Evolutionary conservation across 78 protist genomes (phyloP), one percentile per base, ranked within the genome.

Genomic region (Capsaspora owczarzaki): DNA sequence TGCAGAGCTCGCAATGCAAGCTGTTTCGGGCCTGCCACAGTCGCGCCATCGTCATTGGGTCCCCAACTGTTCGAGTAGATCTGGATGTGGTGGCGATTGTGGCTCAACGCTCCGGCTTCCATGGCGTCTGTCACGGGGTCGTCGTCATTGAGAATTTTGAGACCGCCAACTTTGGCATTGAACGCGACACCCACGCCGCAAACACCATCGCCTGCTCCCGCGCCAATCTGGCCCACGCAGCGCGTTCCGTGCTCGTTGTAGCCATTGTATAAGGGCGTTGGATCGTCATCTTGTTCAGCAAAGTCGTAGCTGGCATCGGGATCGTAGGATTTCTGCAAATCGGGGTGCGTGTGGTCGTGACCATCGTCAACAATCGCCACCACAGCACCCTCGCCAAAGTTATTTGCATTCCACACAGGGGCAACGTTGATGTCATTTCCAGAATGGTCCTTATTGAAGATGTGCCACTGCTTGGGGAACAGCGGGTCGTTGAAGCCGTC

Each of bases 111-210:
- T 19, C 6, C 0, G 16, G 86, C 80, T 35, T 82, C 86, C 47
- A 75, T 19, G 19, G 53, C 33, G 49, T 82, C 86, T 1, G 81
- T 72, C 8, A 82, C 80, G 38, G 35, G 49, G 19, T 80, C 86
- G n/a, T 72, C 80, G 20, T 60, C 66, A 60, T 10, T 20, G n/a
- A 2, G 31, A 27, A 20, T 60, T 19, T 27, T 4, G 12, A 19
- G 66, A 60, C 84, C 80, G 6, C 87, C 82, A 19, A 83, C 37
- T 1, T 46, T 44, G 37, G 80, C 74, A 6, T 76, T 49, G 44
- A 63, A 83, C 35, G 87, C 87, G 12, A 78, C 27, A 35, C 87
- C 87, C 0, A 77, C 51, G 33, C 87, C 87, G 47, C 87, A 84
- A 29, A 47, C 70, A 1, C 56, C 25, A 43, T 84, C 69, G 61